Conservation (phyloP, 1,139 yeast species). For the Hyphopichia burtonii region DNA sequence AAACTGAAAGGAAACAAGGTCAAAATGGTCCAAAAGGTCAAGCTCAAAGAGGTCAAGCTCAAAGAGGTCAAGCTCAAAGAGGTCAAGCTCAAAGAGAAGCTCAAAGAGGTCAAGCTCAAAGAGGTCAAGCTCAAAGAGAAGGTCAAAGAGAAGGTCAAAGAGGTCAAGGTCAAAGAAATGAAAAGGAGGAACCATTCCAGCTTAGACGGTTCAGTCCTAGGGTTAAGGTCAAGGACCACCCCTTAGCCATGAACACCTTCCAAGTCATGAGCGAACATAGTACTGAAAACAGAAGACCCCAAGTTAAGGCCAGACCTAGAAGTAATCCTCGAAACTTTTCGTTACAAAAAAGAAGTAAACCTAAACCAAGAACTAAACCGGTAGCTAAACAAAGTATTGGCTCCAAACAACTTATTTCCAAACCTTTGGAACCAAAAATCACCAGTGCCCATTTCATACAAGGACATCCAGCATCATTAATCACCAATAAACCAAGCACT, state of each 20-base stretch:
- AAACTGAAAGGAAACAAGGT: conserved; percentile 2
- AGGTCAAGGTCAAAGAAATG: neutral
- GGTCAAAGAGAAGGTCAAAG: too few species aligned
- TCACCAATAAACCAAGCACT: conserved; percentile 16
- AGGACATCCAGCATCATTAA: conserved; percentile 34
- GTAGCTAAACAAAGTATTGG: conserved; percentile 2
- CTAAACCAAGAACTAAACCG: conserved; percentile 6
- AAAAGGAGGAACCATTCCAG: too few species aligned
- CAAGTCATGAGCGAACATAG: neutral
- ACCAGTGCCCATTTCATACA: conserved; percentile 35
- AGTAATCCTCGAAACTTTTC: neutral
- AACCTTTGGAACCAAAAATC: conserved; percentile 22
- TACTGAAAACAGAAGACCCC: neutral
- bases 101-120: neutral
- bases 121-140: neutral
- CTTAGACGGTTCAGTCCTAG: neutral
- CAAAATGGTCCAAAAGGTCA: neutral
- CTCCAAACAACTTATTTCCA: conserved; percentile 11
- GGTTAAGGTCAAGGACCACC: conserved; percentile 4
- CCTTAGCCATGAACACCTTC: conserved; percentile 4
- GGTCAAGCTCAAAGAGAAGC: too few species aligned
- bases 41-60: neutral
- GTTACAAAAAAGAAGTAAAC: neutral
- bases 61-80: neutral
- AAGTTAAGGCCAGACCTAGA: too few species aligned